These are phyloP conservation scores for Marasmius fiardii DNA, from an alignment of 1,284 basidiomycete genomes.

Conservation along the genomic window DNA sequence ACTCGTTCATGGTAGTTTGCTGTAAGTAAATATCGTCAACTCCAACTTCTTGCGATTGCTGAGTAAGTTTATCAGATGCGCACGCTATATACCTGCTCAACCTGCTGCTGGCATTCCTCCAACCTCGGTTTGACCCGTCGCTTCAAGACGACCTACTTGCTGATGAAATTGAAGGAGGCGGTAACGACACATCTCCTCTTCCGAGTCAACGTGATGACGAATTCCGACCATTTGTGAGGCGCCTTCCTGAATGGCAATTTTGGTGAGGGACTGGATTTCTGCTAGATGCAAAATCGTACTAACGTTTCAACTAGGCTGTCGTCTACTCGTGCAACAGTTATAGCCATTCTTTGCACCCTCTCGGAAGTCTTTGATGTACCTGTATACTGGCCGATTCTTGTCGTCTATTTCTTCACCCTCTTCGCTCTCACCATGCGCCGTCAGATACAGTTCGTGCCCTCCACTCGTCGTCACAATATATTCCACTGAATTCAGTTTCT, in stretches of 20 bases:
- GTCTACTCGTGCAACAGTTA: slow-evolving; percentile 82
- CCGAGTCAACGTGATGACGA: slow-evolving; percentile 82
- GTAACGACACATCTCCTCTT: slow-evolving; percentile 40
- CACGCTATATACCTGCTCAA: slow-evolving; percentile 93
- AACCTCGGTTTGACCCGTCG: slow-evolving; percentile 95
- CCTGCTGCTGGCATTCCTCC: slow-evolving; percentile 84
- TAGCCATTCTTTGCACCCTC: slow-evolving; percentile 79
- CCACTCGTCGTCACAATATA: slow-evolving; percentile 1
- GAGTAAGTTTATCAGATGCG: slow-evolving; percentile 50
- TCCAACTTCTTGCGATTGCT: slow-evolving; percentile 4
- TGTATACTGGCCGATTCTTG: slow-evolving; percentile 97
- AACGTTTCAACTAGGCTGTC: slow-evolving; percentile 63
- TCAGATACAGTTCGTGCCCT: slow-evolving; percentile 80
- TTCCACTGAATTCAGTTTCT: neutral
- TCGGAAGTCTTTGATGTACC: slow-evolving; percentile 90
- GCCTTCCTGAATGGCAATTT: slow-evolving; percentile 96
- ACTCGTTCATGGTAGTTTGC: slow-evolving; percentile 44
- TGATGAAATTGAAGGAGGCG: slow-evolving; percentile 94
- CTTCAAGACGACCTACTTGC: slow-evolving; percentile 90
- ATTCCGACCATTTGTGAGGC: slow-evolving; percentile 93
- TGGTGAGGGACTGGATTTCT: slow-evolving; percentile 53
- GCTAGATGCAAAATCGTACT: slow-evolving; percentile 51
- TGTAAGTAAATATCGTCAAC: slow-evolving; percentile 42
- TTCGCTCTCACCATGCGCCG: slow-evolving; percentile 90
- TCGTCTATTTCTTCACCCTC: slow-evolving; percentile 89